These are phyloP conservation scores for Tetradesmus obliquus DNA, from an alignment of 139 green algal genomes.

Conservation along the genomic window DNA sequence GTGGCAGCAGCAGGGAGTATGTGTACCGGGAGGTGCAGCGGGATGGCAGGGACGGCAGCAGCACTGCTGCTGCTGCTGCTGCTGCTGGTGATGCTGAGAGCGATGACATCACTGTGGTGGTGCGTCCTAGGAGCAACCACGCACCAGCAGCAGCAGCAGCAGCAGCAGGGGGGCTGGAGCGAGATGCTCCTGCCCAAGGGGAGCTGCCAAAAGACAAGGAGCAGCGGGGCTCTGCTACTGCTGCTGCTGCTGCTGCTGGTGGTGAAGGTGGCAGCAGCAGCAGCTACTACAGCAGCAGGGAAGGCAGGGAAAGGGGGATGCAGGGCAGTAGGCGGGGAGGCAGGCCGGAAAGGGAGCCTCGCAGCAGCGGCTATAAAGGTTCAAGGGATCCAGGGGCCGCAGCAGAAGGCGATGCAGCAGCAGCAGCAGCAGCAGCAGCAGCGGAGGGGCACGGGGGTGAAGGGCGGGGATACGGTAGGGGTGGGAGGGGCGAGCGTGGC, in stretches of 20 bases:
- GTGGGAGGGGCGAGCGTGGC: not conserved
- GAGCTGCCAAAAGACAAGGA: not conserved
- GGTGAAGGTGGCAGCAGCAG: not conserved
- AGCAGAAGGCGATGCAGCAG: not conserved
- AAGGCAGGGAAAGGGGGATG: not conserved
- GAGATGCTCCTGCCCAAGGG: not conserved
- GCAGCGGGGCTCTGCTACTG: not conserved
- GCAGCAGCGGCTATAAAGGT: no score
- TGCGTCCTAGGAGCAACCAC: not conserved
- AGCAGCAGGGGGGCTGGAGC: not conserved
- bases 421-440: conserved; percentile 21
- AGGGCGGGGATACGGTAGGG: not conserved
- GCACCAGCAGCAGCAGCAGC: not conserved
- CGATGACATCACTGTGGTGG: conserved; percentile 2
- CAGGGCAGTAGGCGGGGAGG: no score
- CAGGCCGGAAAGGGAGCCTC: not conserved
- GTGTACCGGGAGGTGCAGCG: not conserved
- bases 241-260: not conserved
- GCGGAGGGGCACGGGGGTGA: not conserved
- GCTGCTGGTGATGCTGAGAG: not conserved
- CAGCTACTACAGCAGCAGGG: not conserved
- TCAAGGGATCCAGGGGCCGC: not conserved
- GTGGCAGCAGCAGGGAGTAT: conserved; percentile 4
- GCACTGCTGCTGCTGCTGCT: conserved; percentile 9
- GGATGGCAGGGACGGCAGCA: not conserved